A percentile compares a stretch with the other conserved stretches of the same genome.
These are phyloP conservation scores for Paraphoma chrysanthemicola DNA, from an alignment of 2,329 filamentous ascomycete genomes.

Conservation along the genomic window DNA sequence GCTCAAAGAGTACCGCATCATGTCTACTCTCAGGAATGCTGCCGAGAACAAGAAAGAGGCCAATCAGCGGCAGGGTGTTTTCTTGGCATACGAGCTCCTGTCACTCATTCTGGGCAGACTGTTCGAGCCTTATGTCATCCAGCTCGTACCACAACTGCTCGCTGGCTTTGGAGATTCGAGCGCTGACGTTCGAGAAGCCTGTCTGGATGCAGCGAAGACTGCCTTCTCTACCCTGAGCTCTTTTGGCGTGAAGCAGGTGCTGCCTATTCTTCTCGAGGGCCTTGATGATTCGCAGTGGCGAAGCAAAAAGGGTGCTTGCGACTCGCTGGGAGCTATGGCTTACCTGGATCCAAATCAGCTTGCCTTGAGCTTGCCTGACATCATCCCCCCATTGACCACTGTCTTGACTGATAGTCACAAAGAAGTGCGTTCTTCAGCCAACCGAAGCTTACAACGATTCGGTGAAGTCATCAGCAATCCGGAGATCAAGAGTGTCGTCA, in stretches of 20 bases:
- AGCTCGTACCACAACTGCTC: slow-evolving; percentile 90
- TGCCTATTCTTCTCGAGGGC: slow-evolving; percentile 89
- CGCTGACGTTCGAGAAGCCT: slow-evolving; percentile 89
- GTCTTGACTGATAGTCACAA: slow-evolving; percentile 98
- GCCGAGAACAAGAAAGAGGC: slow-evolving; percentile 95
- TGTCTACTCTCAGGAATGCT: slow-evolving; percentile 79
- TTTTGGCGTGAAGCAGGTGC: slow-evolving; percentile 91
- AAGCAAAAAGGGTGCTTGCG: slow-evolving; percentile 97
- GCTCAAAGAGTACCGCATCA: slow-evolving; percentile 83
- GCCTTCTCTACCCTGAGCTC: slow-evolving; percentile 94
- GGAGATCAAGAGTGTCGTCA: slow-evolving; percentile 91
- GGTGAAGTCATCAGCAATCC: slow-evolving; percentile 98
- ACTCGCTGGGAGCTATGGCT: slow-evolving; percentile 96
- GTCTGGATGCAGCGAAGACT: slow-evolving; percentile 89
- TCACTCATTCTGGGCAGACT: slow-evolving; percentile 84
- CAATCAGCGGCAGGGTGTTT: slow-evolving; percentile 85
- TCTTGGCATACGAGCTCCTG: slow-evolving; percentile 89
- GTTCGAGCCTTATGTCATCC: slow-evolving; percentile 96
- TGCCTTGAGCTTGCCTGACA: slow-evolving; percentile 88
- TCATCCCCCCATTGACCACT: slow-evolving; percentile 92
- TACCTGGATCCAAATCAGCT: slow-evolving; percentile 97
- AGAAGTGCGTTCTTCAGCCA: slow-evolving; percentile 89
- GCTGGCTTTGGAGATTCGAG: slow-evolving; percentile 88
- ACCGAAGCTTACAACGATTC: slow-evolving; percentile 95
- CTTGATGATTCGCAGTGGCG: slow-evolving; percentile 97